Conservation (phyloP, 495 filamentous ascomycete genomes). For the Penicillium atrosanguineum region DNA sequence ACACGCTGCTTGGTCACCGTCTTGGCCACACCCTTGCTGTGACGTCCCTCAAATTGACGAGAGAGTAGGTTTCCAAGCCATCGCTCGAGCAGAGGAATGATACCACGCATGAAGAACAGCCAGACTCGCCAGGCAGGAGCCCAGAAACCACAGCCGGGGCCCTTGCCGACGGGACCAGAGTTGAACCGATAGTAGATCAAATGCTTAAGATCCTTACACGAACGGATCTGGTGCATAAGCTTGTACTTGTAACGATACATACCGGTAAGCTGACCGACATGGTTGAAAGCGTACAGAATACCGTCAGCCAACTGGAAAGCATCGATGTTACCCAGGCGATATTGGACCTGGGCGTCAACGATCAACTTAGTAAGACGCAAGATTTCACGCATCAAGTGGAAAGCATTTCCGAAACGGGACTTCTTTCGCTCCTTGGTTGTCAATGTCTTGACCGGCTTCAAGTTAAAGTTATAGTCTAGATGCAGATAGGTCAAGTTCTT, state of each 20-base stretch:
- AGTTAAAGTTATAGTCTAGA: constrained; percentile 99
- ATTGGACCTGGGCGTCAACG: constrained; percentile 98
- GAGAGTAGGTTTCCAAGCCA: constrained; percentile 98
- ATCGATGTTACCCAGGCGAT: constrained; percentile 96
- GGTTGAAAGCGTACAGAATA: constrained; percentile 98
- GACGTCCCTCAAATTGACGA: constrained; percentile 96
- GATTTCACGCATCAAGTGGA: constrained; percentile 99
- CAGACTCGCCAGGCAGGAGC: constrained; percentile 98
- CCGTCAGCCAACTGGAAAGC: constrained; percentile 98
- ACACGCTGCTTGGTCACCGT: constrained; percentile 99
- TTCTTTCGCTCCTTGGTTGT: constrained; percentile 99
- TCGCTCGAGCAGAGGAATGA: constrained; percentile 92
- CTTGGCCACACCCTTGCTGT: constrained; percentile 99
- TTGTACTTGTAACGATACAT: constrained; percentile 99
- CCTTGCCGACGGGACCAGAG: constrained; percentile 94
- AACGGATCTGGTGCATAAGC: constrained; percentile 99
- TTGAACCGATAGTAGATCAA: constrained; percentile 99
- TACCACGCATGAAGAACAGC: constrained; percentile 99
- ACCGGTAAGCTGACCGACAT: constrained; percentile 96
- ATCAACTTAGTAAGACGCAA: constrained; percentile 97
- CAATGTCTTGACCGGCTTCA: constrained; percentile 98
- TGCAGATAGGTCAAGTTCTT: constrained; percentile 99
- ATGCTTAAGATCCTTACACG: constrained; percentile 99
- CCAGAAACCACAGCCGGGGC: constrained; percentile 99
- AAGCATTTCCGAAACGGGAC: constrained; percentile 98